Evolutionary conservation across 106 monocot genomes (phyloP).

Genomic region (Dendrobium nobile): DNA sequence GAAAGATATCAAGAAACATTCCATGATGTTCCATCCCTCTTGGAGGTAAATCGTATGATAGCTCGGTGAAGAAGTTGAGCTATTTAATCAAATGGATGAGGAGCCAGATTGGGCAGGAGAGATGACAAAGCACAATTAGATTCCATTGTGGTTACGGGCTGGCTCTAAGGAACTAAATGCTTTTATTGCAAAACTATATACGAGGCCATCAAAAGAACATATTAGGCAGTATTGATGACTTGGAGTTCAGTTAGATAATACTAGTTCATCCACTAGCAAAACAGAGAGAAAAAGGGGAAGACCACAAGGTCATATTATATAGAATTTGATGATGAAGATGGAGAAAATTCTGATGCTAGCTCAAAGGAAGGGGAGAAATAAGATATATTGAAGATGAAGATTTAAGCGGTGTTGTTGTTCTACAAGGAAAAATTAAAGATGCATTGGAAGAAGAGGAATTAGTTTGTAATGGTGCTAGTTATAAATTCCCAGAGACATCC

Average conservation of each 20-base stretch:
- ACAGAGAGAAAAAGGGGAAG: constrained; percentile 53
- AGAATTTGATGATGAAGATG: constrained; percentile 71
- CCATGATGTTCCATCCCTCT: constrained; percentile 88
- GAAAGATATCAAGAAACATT: constrained; percentile 89
- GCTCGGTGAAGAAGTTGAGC: constrained; percentile 83
- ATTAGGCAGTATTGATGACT: constrained; percentile 23
- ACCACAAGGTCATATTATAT: constrained; percentile 37
- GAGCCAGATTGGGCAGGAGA: constrained; percentile 88
- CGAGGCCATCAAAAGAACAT: constrained; percentile 83
- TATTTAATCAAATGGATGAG: constrained; percentile 99
- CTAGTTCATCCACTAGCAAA: constrained; percentile 25
- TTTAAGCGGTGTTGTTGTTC: constrained; percentile 31
- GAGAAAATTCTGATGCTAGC: constrained; percentile 61
- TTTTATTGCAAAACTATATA: constrained; percentile 52
- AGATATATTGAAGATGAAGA: constrained; percentile 66
- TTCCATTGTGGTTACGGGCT: constrained; percentile 85
- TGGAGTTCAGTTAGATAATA: constrained; percentile 27
- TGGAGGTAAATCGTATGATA: constrained; percentile 95
- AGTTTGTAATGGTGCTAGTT: constrained; percentile 34
- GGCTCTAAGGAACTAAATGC: constrained; percentile 63
- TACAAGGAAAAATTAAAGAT: constrained; percentile 31
- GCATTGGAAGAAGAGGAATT: constrained; percentile 40
- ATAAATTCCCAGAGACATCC: constrained; percentile 31
- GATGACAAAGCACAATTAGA: constrained; percentile 72
- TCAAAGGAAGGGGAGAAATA: constrained; percentile 50